Conservation (phyloP, 768 basidiomycete species). For the Rhodotorula toruloides region DNA sequence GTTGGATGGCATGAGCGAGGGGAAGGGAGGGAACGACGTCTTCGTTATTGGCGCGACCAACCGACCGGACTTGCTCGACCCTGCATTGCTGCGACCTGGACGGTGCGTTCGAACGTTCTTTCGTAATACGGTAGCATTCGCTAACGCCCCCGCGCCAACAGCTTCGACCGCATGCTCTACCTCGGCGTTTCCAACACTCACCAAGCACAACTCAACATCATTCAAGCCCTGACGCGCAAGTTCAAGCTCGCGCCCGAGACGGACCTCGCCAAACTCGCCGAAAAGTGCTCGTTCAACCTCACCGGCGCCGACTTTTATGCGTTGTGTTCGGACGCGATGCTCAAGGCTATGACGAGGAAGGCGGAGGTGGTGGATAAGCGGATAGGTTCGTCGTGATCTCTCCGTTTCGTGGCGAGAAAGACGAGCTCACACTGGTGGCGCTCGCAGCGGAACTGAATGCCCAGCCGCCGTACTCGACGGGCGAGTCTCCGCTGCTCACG, state of each 20-base stretch:
- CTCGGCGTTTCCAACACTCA: slow-evolving; percentile 85
- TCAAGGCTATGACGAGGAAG: slow-evolving; percentile 86
- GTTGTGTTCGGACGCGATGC: slow-evolving; percentile 89
- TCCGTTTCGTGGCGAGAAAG: not conserved
- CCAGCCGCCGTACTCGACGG: slow-evolving; percentile 46
- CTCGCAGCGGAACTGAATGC: slow-evolving; percentile 51
- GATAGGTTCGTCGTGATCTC: slow-evolving; percentile 55
- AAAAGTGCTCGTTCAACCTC: slow-evolving; percentile 80
- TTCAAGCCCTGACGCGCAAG: slow-evolving; percentile 84
- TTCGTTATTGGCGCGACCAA: slow-evolving; percentile 97
- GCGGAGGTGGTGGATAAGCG: slow-evolving; percentile 70
- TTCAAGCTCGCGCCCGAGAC: slow-evolving; percentile 72
- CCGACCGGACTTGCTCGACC: slow-evolving; percentile 88
- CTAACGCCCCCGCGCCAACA: slow-evolving; percentile 46
- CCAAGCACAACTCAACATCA: slow-evolving; percentile 74
- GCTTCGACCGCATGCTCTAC: slow-evolving; percentile 96
- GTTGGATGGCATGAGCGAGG: slow-evolving; percentile 69
- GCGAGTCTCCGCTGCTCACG: slow-evolving; percentile 62
- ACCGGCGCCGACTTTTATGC: slow-evolving; percentile 99
- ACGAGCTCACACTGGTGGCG: not conserved
- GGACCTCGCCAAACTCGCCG: slow-evolving; percentile 60
- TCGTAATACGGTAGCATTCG: not conserved
- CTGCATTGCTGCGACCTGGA: slow-evolving; percentile 80
- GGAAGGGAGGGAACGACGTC: slow-evolving; percentile 56
- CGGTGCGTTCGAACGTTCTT: slow-evolving; percentile 50